These are phyloP conservation scores for Pleurotus platypus DNA, from an alignment of 768 basidiomycete species.

Conservation along the genomic window DNA sequence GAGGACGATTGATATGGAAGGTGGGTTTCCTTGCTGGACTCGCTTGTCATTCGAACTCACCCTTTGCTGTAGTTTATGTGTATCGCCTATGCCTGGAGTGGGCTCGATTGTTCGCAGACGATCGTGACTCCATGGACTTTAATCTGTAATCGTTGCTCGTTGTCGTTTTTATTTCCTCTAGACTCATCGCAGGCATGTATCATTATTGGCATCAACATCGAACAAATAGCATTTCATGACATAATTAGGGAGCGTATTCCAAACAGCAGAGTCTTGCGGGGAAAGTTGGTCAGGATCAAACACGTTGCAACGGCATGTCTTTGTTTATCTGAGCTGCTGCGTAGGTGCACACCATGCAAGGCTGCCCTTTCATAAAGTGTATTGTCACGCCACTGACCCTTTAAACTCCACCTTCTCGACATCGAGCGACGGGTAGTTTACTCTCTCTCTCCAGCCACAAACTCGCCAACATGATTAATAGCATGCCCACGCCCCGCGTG, in stretches of 20 bases:
- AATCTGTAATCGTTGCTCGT: slow-evolving; percentile 10
- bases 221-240: not conserved
- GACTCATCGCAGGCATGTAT: slow-evolving; percentile 7
- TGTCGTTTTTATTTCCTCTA: not conserved
- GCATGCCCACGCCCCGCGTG: slow-evolving; percentile 3
- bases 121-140: slow-evolving; percentile 68
- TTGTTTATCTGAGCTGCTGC: not conserved
- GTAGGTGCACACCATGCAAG: not conserved
- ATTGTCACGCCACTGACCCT: not conserved
- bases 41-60: not conserved
- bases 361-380: not conserved
- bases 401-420: not conserved
- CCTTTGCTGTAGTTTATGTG: slow-evolving; percentile 61
- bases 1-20: slow-evolving; percentile 88
- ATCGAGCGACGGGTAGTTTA: not conserved
- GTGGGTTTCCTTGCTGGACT: slow-evolving; percentile 37
- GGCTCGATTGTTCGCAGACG: slow-evolving; percentile 80
- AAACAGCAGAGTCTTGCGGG: not conserved
- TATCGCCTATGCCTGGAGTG: slow-evolving; percentile 89
- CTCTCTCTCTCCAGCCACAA: not conserved
- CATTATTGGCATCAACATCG: slow-evolving; percentile 5
- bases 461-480: slow-evolving; percentile 1
- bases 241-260: too few relatives aligned
- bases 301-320: slow-evolving; percentile 11
- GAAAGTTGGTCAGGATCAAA: slow-evolving; percentile 8